Conservation (phyloP, 805 yeast genomes). For the Candida parachauliodes region DNA sequence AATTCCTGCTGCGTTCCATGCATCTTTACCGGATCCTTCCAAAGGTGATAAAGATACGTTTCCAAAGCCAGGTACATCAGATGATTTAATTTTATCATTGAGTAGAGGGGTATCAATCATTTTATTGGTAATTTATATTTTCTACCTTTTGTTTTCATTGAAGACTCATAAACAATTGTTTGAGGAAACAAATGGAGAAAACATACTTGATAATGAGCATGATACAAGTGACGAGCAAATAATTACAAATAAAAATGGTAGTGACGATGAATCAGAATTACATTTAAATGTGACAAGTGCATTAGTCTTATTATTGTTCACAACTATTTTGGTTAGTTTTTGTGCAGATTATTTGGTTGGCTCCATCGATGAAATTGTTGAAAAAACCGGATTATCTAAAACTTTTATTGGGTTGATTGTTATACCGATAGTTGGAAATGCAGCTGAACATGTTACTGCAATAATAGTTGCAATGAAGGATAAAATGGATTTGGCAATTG, state of each 20-base stretch:
- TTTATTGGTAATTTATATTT: conserved; percentile 68
- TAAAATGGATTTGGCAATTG: conserved; percentile 96
- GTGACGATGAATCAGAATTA: conserved; percentile 19
- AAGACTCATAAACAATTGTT: conserved; percentile 78
- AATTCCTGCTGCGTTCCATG: conserved; percentile 95
- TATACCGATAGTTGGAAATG: conserved; percentile 96
- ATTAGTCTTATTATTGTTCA: conserved; percentile 49
- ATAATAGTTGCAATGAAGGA: conserved; percentile 91
- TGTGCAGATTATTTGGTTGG: conserved; percentile 95
- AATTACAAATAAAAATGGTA: conserved; percentile 22
- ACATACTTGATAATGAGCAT: conserved; percentile 13
- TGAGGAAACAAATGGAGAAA: conserved; percentile 37
- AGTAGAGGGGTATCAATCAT: conserved; percentile 86
- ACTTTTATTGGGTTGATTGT: conserved; percentile 92
- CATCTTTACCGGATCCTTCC: conserved; percentile 55
- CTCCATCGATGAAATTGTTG: conserved; percentile 87
- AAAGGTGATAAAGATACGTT: conserved; percentile 24
- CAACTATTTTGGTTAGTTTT: conserved; percentile 78
- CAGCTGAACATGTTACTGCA: conserved; percentile 98
- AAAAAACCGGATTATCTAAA: conserved; percentile 79
- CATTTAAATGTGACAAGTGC: conserved; percentile 55
- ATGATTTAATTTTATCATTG: conserved; percentile 58
- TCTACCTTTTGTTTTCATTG: conserved; percentile 84
- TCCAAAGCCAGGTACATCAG: conserved; percentile 38
- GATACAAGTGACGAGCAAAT: conserved; percentile 34